These are phyloP conservation scores for Tephrocybe sp. DNA, from an alignment of 768 basidiomycete genomes.

Conservation along the genomic window DNA sequence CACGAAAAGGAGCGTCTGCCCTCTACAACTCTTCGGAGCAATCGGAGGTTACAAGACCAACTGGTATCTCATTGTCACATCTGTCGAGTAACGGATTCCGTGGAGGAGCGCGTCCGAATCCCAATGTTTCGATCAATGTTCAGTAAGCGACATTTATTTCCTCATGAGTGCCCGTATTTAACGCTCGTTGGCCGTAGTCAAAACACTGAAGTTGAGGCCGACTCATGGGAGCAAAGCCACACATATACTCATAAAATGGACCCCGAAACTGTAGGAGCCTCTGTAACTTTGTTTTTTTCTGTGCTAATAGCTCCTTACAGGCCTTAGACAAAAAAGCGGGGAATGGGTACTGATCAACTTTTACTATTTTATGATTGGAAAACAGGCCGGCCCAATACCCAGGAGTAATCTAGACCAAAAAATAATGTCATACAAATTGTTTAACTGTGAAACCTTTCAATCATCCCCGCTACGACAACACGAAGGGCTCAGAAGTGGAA, in stretches of 20 bases:
- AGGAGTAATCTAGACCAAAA: too few relatives aligned
- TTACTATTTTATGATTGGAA: too few relatives aligned
- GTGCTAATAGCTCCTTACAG: too few relatives aligned
- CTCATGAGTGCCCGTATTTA: not conserved
- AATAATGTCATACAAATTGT: too few relatives aligned
- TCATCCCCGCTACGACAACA: too few relatives aligned
- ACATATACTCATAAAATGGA: constrained; percentile 1
- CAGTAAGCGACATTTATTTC: not conserved
- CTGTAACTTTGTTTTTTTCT: not conserved
- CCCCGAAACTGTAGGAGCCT: not conserved
- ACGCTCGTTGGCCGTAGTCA: not conserved
- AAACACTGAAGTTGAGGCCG: not conserved
- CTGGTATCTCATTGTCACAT: constrained; percentile 1
- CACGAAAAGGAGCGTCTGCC: not conserved
- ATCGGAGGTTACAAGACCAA: not conserved
- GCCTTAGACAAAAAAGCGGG: not conserved
- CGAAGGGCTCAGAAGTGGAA: too few relatives aligned
- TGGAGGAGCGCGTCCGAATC: not conserved
- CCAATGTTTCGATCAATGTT: not conserved
- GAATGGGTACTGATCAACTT: too few relatives aligned
- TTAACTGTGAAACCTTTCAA: too few relatives aligned
- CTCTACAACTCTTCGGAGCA: not conserved
- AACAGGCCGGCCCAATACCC: too few relatives aligned
- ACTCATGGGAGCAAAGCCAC: constrained; percentile 1
- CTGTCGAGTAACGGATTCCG: not conserved